Evolutionary conservation across 2,329 filamentous ascomycete species (phyloP).

Genomic region (Diaporthe vexans): DNA sequence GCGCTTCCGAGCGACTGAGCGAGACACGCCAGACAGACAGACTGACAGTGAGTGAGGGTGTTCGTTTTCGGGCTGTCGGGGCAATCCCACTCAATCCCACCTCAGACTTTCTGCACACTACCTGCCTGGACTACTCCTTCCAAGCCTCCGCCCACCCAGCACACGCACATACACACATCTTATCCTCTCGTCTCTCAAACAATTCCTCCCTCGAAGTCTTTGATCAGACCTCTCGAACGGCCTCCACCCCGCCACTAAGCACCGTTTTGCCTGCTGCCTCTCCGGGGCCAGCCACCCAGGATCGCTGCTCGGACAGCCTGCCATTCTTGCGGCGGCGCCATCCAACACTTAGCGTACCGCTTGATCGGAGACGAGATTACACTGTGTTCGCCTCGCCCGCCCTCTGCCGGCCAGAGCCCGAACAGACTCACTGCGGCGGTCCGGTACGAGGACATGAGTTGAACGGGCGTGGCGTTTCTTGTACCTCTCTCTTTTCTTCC

Average conservation of each 20-base stretch:
- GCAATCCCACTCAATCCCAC: constrained; percentile 25
- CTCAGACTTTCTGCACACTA: constrained; percentile 5
- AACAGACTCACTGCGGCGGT: constrained; percentile 10
- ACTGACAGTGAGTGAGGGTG: background rate
- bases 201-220: constrained; percentile 14
- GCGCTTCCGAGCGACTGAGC: constrained; percentile 30
- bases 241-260: constrained; percentile 5
- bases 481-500: background rate
- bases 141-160: background rate
- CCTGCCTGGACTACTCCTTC: background rate
- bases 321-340: constrained; percentile 6
- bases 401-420: constrained; percentile 36
- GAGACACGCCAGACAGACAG: background rate
- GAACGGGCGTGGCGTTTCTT: constrained; percentile 13
- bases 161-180: background rate
- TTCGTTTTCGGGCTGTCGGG: constrained; percentile 30
- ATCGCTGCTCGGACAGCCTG: constrained; percentile 33
- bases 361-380: constrained; percentile 36
- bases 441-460: constrained; percentile 30
- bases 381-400: constrained; percentile 18
- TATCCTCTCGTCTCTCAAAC: background rate
- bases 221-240: constrained; percentile 29
- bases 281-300: too few relatives aligned
- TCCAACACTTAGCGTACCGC: constrained; percentile 19
- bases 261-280: constrained; percentile 6